Conservation (phyloP, 179 eudicot species). For the Corrigiola litoralis region DNA sequence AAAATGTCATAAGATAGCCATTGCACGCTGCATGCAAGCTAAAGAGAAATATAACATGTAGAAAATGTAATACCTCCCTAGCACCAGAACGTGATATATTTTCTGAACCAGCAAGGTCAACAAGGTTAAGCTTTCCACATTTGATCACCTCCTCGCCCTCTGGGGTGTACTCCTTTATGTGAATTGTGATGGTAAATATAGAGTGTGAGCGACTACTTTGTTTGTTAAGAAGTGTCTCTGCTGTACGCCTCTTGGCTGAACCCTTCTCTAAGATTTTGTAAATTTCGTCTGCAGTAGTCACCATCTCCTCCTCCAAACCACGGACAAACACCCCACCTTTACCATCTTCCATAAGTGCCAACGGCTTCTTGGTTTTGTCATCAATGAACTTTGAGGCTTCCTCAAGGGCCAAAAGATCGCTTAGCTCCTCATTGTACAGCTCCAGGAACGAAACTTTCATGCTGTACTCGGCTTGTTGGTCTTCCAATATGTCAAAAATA, state of each 20-base stretch:
- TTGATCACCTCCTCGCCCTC: conserved; percentile 95
- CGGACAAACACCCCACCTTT: conserved; percentile 90
- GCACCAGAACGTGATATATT: conserved; percentile 95
- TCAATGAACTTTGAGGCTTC: conserved; percentile 58
- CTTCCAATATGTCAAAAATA: conserved; percentile 81
- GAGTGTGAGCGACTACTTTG: conserved; percentile 99
- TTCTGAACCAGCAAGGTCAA: conserved; percentile 99
- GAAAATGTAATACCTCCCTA: conserved; percentile 57
- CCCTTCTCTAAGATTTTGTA: conserved; percentile 89
- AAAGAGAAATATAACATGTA: neutral
- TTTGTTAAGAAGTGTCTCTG: conserved; percentile 91
- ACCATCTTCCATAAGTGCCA: conserved; percentile 98
- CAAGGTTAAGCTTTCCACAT: conserved; percentile 95
- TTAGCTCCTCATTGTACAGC: conserved; percentile 90
- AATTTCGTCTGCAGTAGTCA: conserved; percentile 79
- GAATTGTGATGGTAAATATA: conserved; percentile 89
- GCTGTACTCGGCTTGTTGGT: conserved; percentile 83
- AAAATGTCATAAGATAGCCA: neutral
- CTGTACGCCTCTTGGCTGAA: conserved; percentile 89
- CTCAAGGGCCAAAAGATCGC: conserved; percentile 91
- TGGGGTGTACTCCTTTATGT: conserved; percentile 85
- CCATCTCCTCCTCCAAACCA: conserved; percentile 92
- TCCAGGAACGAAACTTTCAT: conserved; percentile 93
- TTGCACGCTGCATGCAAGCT: too few species aligned
- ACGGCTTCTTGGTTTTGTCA: conserved; percentile 87